Base-by-base conservation (phyloP, 768 basidiomycete species). In the Neoboletus brunneissimus region DNA sequence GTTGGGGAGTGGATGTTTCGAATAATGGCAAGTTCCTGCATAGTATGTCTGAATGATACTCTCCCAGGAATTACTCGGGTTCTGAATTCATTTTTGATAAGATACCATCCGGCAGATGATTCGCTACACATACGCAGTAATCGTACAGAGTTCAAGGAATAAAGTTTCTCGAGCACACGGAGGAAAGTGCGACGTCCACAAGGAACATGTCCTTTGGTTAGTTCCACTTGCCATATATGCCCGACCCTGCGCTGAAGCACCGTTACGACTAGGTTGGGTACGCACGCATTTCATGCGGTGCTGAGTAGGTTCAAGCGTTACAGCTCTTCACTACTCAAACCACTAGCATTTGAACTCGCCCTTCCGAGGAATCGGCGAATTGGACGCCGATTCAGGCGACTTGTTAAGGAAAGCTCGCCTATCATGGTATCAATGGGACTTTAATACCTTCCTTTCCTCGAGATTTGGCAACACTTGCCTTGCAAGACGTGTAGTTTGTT, bases 241-340 rank as follows among this genome's bases (percentile, higher is more conserved):
- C 31, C 34, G 52, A 48, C 38, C 47, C 20, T 55, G 25, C 37
- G 42, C 48, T 65, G 32, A 57, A 40, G 41, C 12, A 20, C 54
- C 40, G 20, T 32, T 29, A 29, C 49, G 32, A 32, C 32, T 41
- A 95, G 93, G 91, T 80, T 95, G 23, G 90, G 91, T 41, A 79
- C 79, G 45, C 86, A 87, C 57, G 94, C 94, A 3, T 94, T 95
- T 70, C 78, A 83, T 64, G 73, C 80, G 11, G 78, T 92, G 49
- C 68, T 94, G 5, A 76, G 76, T 15, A 76, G 81, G 57, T 77
- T 81, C 8, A 73, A 80, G 29, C 70, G 70, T 13, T 87, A 88
- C 64, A 52, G 71, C 4, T 57, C 69, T n/a, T 58, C 61, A 11
- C 35, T 89, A 4, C 66, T 89, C 55, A 77, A 70, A 56, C 68